Conservation (phyloP, 129 eudicot species). For the Artemisia annua region DNA sequence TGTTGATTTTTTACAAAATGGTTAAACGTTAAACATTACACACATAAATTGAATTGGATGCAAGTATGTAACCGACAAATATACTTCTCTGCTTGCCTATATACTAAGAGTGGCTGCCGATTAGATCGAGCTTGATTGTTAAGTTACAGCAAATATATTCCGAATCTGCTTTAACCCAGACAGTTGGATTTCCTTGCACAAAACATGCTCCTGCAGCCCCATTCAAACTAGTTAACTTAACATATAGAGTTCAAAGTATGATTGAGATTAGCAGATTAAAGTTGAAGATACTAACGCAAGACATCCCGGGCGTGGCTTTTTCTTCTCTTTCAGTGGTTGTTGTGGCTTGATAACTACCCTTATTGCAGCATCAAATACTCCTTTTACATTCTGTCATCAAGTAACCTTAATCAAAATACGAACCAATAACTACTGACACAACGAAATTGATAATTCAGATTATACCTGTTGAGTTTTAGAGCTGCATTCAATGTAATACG, state of each 20-base stretch:
- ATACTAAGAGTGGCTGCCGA: conserved; percentile 33
- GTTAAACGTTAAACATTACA: conserved; percentile 22
- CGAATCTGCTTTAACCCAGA: conserved; percentile 30
- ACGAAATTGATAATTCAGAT: conserved; percentile 1
- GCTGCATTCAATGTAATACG: conserved; percentile 90
- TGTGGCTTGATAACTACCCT: conserved; percentile 94
- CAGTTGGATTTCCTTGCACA: conserved; percentile 47
- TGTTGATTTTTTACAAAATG: conserved; percentile 30
- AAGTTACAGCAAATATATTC: conserved; percentile 33
- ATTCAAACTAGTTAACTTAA: conserved; percentile 25
- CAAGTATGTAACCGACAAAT: conserved; percentile 18
- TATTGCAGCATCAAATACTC: conserved; percentile 95
- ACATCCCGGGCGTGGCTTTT: conserved; percentile 80
- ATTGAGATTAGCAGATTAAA: conserved; percentile 15
- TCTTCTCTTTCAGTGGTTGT: conserved; percentile 82
- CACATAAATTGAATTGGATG: conserved; percentile 24
- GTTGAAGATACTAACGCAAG: conserved; percentile 53
- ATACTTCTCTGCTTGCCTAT: conserved; percentile 43
- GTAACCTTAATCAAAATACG: not conserved
- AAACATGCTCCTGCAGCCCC: conserved; percentile 44
- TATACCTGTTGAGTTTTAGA: conserved; percentile 94
- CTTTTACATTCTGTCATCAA: conserved; percentile 76
- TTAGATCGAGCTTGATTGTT: conserved; percentile 16
- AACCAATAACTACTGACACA: conserved; percentile 6
- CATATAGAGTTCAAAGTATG: not conserved